phyloP scores from a whole-genome alignment of 768 basidiomycete species.

The Trametes cinnabarina region DNA sequence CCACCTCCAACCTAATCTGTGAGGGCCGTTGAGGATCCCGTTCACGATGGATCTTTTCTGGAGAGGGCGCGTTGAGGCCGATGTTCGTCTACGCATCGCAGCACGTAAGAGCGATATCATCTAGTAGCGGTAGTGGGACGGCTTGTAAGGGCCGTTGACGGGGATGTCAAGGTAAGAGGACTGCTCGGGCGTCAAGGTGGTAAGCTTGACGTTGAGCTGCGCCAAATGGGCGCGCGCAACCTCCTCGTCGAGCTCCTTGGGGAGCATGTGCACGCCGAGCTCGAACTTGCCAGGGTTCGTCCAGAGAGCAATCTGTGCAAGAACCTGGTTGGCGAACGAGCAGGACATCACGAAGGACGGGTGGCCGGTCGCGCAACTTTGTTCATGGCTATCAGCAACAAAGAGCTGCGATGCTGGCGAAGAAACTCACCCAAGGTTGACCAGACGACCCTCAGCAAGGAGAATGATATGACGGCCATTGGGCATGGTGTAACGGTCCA shows the following conservation, averaged over 20 bases:
- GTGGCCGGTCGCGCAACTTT: slow-evolving; percentile 93
- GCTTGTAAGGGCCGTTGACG: slow-evolving; percentile 75
- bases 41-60: slow-evolving; percentile 23
- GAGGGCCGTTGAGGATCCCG: slow-evolving; percentile 34
- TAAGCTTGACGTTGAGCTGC: slow-evolving; percentile 93
- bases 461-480: slow-evolving; percentile 94
- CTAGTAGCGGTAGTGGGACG: slow-evolving; percentile 66
- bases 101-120: slow-evolving; percentile 18
- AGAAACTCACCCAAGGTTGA: slow-evolving; percentile 83
- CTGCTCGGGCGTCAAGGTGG: slow-evolving; percentile 68
- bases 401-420: not conserved
- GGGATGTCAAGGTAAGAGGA: slow-evolving; percentile 92
- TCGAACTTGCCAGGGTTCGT: slow-evolving; percentile 89
- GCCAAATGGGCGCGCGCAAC: slow-evolving; percentile 95
- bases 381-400: slow-evolving; percentile 1
- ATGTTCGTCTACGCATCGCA: slow-evolving; percentile 20
- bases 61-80: slow-evolving; percentile 59
- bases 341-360: slow-evolving; percentile 99
- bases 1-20: slow-evolving; percentile 19
- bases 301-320: slow-evolving; percentile 98
- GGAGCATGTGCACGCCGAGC: slow-evolving; percentile 96
- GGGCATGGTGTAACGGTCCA: slow-evolving; percentile 94
- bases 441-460: slow-evolving; percentile 97
- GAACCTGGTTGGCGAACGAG: slow-evolving; percentile 98
- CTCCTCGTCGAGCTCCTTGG: slow-evolving; percentile 98